Evolutionary conservation across 495 filamentous ascomycete genomes (phyloP).

Genomic region (Trichocladium uniseriatum): DNA sequence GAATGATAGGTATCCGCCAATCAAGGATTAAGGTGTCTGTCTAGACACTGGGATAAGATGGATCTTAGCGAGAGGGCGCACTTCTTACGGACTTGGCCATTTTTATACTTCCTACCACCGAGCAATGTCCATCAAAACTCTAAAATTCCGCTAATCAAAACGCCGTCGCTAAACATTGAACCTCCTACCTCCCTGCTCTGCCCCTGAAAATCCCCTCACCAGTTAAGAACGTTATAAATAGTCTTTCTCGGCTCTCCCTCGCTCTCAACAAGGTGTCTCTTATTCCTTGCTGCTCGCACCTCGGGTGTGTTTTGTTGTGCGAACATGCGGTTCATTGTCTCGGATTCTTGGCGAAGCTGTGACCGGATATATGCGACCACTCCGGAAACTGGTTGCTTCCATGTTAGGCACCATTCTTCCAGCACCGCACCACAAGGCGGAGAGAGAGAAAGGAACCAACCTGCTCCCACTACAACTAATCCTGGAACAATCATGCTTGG

Average conservation of each 20-base stretch:
- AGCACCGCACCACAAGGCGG: background rate
- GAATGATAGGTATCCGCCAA: too few species aligned
- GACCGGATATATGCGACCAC: constrained; percentile 25
- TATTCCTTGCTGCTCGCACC: constrained; percentile 25
- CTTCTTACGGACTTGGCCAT: too few species aligned
- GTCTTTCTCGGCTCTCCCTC: constrained; percentile 34
- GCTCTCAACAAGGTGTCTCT: constrained; percentile 21
- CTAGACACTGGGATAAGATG: too few species aligned
- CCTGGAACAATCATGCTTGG: constrained; percentile 12
- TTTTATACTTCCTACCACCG: too few species aligned
- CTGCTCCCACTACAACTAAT: constrained; percentile 21
- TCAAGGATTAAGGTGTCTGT: too few species aligned
- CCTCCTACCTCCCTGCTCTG: too few species aligned
- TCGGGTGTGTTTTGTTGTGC: constrained; percentile 33
- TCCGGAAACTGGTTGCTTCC: constrained; percentile 19
- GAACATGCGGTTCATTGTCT: constrained; percentile 32
- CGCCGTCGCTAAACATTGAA: too few species aligned
- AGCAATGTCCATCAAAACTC: too few species aligned
- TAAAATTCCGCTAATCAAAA: too few species aligned
- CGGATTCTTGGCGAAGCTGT: constrained; percentile 26
- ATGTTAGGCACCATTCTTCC: background rate
- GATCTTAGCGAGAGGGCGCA: too few species aligned
- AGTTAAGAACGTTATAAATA: constrained; percentile 31
- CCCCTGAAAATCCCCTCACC: constrained; percentile 7
- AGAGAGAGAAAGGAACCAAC: constrained; percentile 11